Evolutionary conservation across 129 eudicot genomes (phyloP), one percentile per base, ranked within the genome.

Genomic region (Arctium lappa): DNA sequence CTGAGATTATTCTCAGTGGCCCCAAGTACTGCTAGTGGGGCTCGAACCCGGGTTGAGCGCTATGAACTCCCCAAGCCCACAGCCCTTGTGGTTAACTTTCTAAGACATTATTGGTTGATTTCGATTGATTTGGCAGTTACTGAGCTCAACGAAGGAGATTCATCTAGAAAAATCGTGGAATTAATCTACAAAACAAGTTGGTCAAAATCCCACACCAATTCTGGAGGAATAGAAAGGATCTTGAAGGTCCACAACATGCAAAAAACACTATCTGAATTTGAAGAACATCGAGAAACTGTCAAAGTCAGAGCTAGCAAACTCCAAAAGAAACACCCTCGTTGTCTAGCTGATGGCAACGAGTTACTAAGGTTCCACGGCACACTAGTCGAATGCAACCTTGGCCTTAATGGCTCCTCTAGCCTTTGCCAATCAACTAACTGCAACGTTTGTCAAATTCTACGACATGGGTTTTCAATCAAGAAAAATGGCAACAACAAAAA

Each of bases 191-290:
- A 93, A 75, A 86, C 99, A 10, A 93, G 94, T 88, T 81, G 89
- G 91, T 77, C 91, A 77, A 91, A 88, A 79, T 81, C 92, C 27
- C 94, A 91, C 69, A 81, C 85, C 75, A 82, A 65, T 38, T 71
- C 83, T 5, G 92, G 93, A 6, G 90, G 89, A 34, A 93, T 95
- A 40, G 98, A 91, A 83, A 90, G 99, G 81, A 94, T 95, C 48
- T 81, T 95, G 84, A 95, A 95, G 81, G 97, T 95, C 69, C 99
- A 95, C 90, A 95, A 90, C 84, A 93, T 92, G 91, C 99, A 95
- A 78, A 93, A 86, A 85, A 93, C 95, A 32, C 84, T 95, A 77
- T 95, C 93, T 8, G 92, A 92, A 79, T 95, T 95, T 50, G 99
- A 95, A 86, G 98, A 95, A 82, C 89, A 94, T 80, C 81, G 98